These are phyloP conservation scores for Aeminium ludgeri DNA, from an alignment of 495 filamentous ascomycete species.

Conservation along the genomic window DNA sequence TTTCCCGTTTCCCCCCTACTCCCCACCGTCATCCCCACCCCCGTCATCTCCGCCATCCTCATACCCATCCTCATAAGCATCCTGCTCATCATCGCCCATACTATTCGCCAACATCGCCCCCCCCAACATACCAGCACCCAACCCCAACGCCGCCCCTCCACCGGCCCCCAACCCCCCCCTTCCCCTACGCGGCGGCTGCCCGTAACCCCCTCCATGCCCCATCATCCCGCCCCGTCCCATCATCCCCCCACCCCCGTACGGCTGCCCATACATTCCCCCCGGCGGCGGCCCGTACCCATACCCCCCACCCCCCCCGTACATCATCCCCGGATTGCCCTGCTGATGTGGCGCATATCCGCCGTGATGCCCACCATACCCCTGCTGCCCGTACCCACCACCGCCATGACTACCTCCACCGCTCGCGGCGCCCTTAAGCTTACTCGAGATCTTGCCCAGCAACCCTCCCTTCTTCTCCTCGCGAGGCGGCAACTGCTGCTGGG, in stretches of 20 bases:
- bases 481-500: slow-evolving; percentile 19
- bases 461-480: slow-evolving; percentile 32
- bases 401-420: slow-evolving; percentile 4
- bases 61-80: slow-evolving; percentile 2
- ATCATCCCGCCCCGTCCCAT: not conserved
- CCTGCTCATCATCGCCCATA: slow-evolving; percentile 8
- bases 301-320: not conserved
- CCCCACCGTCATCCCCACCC: slow-evolving; percentile 6
- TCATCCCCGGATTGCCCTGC: slow-evolving; percentile 24
- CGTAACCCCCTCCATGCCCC: not conserved
- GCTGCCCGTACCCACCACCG: slow-evolving; percentile 10
- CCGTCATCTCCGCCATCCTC: slow-evolving; percentile 6
- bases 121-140: slow-evolving; percentile 18
- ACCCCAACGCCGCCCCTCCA: slow-evolving; percentile 14
- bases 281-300: not conserved
- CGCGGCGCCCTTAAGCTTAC: slow-evolving; percentile 16
- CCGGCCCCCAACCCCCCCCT: slow-evolving; percentile 15
- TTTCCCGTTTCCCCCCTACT: too few relatives aligned
- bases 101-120: slow-evolving; percentile 15
- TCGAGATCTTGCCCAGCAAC: slow-evolving; percentile 38
- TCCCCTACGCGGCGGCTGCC: slow-evolving; percentile 21
- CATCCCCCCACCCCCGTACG: slow-evolving; percentile 1
- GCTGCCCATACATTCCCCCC: slow-evolving; percentile 1
- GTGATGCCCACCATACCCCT: slow-evolving; percentile 11
- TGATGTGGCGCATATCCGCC: slow-evolving; percentile 26